phyloP scores from a whole-genome alignment of 352 stramenopile species.

The Phytophthora nicotianae region DNA sequence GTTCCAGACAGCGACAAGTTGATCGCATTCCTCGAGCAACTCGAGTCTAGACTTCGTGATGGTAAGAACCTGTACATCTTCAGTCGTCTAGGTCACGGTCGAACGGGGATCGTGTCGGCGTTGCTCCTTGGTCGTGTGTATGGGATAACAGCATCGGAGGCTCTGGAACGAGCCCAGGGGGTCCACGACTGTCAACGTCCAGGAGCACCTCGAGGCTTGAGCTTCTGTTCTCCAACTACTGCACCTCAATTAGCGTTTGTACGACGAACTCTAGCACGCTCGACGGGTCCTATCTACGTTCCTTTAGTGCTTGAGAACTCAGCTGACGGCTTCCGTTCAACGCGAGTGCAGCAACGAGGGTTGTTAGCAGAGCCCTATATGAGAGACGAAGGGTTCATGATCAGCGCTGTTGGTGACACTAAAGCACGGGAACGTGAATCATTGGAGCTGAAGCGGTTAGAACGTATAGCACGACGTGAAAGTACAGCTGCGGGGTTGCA shows the following conservation, averaged over 20 bases:
- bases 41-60: conserved; percentile 59
- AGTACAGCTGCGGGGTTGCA: conserved; percentile 42
- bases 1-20: conserved; percentile 36
- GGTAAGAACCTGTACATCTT: conserved; percentile 79
- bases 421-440: conserved; percentile 28
- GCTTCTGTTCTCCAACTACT: conserved; percentile 60
- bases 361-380: conserved; percentile 52
- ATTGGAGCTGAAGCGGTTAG: conserved; percentile 34
- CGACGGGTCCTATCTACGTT: conserved; percentile 71
- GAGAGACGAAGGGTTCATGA: conserved; percentile 63
- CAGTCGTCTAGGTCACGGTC: conserved; percentile 68
- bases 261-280: conserved; percentile 43
- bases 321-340: conserved; percentile 36
- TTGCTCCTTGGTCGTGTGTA: conserved; percentile 79
- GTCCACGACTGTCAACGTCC: conserved; percentile 68
- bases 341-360: conserved; percentile 59
- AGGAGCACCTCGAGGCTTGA: conserved; percentile 19
- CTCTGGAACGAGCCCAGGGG: conserved; percentile 66
- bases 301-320: conserved; percentile 60
- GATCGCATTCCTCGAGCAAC: conserved; percentile 33
- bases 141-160: conserved; percentile 56
- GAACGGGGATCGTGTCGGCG: conserved; percentile 68
- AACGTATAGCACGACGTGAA: conserved; percentile 56
- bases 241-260: conserved; percentile 52
- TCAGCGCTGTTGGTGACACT: conserved; percentile 41